Conservation (phyloP, 2,329 filamentous ascomycete genomes). For the Aspergillus sp. region DNA sequence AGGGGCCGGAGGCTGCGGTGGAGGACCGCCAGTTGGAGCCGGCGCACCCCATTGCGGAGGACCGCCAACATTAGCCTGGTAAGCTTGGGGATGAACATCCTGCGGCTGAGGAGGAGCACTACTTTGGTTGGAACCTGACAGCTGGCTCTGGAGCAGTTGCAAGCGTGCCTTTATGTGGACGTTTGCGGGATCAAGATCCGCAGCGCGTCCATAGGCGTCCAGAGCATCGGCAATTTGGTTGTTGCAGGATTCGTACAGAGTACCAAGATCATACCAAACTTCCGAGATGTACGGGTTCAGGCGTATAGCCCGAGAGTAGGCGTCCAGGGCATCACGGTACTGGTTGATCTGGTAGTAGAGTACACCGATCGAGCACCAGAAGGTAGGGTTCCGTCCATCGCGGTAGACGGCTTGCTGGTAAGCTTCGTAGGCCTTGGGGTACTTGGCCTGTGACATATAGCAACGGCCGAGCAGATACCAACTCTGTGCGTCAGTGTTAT, state of each 20-base stretch:
- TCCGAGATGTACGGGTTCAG: constrained; percentile 97
- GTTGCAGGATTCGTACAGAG: constrained; percentile 96
- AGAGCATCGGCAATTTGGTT: constrained; percentile 96
- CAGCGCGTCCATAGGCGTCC: constrained; percentile 89
- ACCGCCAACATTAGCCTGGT: constrained; percentile 76
- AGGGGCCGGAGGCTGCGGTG: constrained; percentile 57
- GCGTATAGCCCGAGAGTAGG: constrained; percentile 92
- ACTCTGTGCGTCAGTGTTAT: constrained; percentile 91
- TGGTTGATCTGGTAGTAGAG: constrained; percentile 99
- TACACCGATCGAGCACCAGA: constrained; percentile 99
- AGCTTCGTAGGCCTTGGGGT: constrained; percentile 95
- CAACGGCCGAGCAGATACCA: constrained; percentile 97
- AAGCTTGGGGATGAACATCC: constrained; percentile 91
- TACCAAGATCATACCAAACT: constrained; percentile 98
- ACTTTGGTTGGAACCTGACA: constrained; percentile 61
- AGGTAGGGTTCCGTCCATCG: constrained; percentile 93
- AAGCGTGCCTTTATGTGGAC: constrained; percentile 94
- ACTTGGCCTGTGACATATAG: constrained; percentile 99
- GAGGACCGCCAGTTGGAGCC: constrained; percentile 41
- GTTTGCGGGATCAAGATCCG: constrained; percentile 86
- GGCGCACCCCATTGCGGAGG: constrained; percentile 87
- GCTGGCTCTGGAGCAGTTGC: constrained; percentile 74
- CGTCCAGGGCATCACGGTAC: constrained; percentile 94
- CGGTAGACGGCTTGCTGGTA: constrained; percentile 98
- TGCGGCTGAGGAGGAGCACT: constrained; percentile 71